Evolutionary conservation across 1,284 basidiomycete species (phyloP), one percentile per base, ranked within the genome.

Genomic region (Ganoderma boninense): DNA sequence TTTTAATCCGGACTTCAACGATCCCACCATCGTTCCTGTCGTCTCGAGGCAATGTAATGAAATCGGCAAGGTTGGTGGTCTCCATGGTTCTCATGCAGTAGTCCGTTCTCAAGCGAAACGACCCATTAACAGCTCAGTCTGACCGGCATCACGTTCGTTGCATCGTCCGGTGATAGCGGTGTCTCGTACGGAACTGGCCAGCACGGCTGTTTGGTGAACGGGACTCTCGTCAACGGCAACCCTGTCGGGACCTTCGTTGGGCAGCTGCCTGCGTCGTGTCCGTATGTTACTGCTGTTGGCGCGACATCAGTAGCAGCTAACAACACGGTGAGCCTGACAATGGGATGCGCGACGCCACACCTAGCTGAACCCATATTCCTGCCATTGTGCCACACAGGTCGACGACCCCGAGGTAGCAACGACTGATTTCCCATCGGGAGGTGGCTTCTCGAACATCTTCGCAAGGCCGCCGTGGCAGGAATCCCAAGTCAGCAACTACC

Each of bases 81-180:
- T 2, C 35, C 11, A 11, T n/a, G 26, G 13, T 38, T 29, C 7
- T 57, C 54, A 14, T 35, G n/a, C 7, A 60, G 32, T 38, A 20
- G 11, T 20, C 3, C 32, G 57, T 14, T 4, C 20, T 60, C 18
- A 59, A 20, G 29, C 57, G 32, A 4, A 4, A 38, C 10, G 29
- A 4, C 10, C 6, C 40, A 43, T 29, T 46, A 62, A 72, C 20
- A 71, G 73, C 80, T 88, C 79, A 70, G 84, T 73, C 74, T 86
- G n/a, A 81, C 84, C 79, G 86, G 85, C 40, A 69, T 85, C 2
- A 87, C 89, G 1, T 73, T 90, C 8, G 75, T 90, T 46, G 89
- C 82, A 69, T 84, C 84, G 42, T 87, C 86, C 18, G 89, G 88
- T 1, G 87, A 78, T 52, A 57, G 83, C 46, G 89, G 89, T 29